phyloP scores from a whole-genome alignment of 83 land plant species.

The Diphasiastrum complanatum region DNA sequence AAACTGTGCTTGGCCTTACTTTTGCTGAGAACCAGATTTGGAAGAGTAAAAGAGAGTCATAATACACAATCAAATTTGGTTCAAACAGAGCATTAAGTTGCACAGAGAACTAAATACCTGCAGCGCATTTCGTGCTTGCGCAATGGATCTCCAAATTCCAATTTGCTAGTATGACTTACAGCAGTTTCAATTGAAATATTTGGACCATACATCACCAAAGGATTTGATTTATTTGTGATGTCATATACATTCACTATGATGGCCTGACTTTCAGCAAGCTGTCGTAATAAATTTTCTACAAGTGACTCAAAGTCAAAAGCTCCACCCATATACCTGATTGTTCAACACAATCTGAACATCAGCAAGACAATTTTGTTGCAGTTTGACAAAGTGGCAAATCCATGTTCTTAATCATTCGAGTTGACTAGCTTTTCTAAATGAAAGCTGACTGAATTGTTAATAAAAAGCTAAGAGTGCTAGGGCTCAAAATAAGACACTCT shows the following conservation, averaged over 20 bases:
- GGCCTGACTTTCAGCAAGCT: conserved; percentile 69
- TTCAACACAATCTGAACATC: neutral
- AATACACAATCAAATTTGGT: neutral
- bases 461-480: no score
- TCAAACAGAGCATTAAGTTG: neutral
- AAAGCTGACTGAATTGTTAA: neutral
- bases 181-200: conserved; percentile 41
- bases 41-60: neutral
- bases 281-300: conserved; percentile 76
- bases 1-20: no score
- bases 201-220: conserved; percentile 79
- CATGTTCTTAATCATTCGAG: no score
- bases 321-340: conserved; percentile 80
- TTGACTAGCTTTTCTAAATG: no score
- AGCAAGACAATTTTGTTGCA: neutral
- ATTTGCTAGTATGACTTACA: conserved; percentile 44
- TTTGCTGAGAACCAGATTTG: no score
- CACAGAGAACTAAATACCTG: conserved; percentile 46
- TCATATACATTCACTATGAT: conserved; percentile 86
- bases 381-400: neutral
- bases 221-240: conserved; percentile 62
- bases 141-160: conserved; percentile 90
- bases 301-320: conserved; percentile 94
- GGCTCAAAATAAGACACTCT: no score
- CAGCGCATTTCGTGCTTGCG: conserved; percentile 92